A percentile compares a stretch with the other conserved stretches of the same genome.
phyloP scores from a whole-genome alignment of 1,284 basidiomycete genomes.

The Golubevia sp. region DNA sequence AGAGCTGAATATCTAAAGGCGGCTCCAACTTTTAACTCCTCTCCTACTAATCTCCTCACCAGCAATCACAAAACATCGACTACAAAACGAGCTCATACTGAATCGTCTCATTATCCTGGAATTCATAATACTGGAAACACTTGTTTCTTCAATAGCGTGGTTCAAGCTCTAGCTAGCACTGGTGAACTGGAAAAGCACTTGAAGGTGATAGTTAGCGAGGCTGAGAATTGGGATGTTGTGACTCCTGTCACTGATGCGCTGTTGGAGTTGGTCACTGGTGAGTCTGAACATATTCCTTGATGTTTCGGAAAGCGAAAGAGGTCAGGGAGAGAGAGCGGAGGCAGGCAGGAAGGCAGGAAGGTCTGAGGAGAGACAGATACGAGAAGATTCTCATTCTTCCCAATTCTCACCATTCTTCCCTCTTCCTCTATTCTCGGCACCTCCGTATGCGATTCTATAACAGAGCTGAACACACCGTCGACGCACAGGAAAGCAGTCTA shows the following conservation, averaged over 20 bases:
- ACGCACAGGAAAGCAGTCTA: constrained; percentile 13
- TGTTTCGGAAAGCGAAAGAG: no score
- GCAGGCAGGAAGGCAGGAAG: no score
- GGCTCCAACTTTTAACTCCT: no score
- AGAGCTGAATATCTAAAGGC: no score
- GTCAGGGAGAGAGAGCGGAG: neutral
- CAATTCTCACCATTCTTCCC: neutral
- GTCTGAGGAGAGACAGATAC: neutral
- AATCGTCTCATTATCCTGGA: constrained; percentile 34
- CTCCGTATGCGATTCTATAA: no score
- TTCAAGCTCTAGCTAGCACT: constrained; percentile 46
- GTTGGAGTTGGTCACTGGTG: constrained; percentile 26
- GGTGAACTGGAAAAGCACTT: constrained; percentile 24
- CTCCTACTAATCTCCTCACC: no score
- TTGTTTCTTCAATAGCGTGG: constrained; percentile 57
- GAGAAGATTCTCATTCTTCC: no score
- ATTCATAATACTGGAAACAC: constrained; percentile 54
- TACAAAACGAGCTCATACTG: no score
- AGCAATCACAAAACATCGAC: no score
- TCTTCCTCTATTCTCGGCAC: neutral
- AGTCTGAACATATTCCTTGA: no score
- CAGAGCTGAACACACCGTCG: constrained; percentile 29
- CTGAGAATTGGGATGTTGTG: constrained; percentile 41
- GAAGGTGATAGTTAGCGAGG: constrained; percentile 20
- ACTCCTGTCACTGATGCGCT: constrained; percentile 54